Base-by-base conservation (phyloP, 2,329 filamentous ascomycete species). In the Monosporascus sp. region DNA sequence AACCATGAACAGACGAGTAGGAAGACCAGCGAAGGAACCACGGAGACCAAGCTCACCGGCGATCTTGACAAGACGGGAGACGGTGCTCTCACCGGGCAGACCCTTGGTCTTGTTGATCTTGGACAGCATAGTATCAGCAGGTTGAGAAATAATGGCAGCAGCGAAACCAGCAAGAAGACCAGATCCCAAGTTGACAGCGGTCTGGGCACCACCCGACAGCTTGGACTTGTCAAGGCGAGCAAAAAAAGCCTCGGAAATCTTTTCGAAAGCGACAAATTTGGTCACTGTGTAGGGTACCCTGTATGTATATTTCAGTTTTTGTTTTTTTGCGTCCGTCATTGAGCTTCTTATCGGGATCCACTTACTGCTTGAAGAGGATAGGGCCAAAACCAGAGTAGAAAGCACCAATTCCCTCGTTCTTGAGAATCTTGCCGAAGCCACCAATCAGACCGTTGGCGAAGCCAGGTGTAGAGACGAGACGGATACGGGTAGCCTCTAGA, bases 71-170 rank as follows among this genome's bases (percentile, higher is more conserved):
- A 90, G 73, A 73, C 87, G 83, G 73, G 76, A 80, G 67, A 81
- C 81, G 65, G 85, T 90, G 66, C 87, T 80, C 78, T 90, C 86
- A 76, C 86, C 86, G 54, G 86, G 86, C 52, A 81, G 75, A 74
- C 85, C 87, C 64, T 85, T 83, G 73, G 84, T 86, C 84, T 89
- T 90, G 84, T 90, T 90, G 79, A 90, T 89, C 83, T 89, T 89
- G 75, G 81, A 85, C 61, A 90, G 82, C 86, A 90, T 90, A 64
- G 87, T 90, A 72, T 90, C 87, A 69, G 87, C 87, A 64, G 87
- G 87, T 74, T 90, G 87, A 59, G 87, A 90, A 70, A 90, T 79
- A 66, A 89, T 69, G 67, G 87, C 87, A 62, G 87, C 86, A 64
- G 86, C 86, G 74, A 90, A 87, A 85, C 86, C 87, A 66, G 86